Percentiles rank a stretch among this genome's conserved stretches.
Evolutionary conservation across 495 filamentous ascomycete species (phyloP).

Genomic region (Staphylotrichum tortipilum): DNA sequence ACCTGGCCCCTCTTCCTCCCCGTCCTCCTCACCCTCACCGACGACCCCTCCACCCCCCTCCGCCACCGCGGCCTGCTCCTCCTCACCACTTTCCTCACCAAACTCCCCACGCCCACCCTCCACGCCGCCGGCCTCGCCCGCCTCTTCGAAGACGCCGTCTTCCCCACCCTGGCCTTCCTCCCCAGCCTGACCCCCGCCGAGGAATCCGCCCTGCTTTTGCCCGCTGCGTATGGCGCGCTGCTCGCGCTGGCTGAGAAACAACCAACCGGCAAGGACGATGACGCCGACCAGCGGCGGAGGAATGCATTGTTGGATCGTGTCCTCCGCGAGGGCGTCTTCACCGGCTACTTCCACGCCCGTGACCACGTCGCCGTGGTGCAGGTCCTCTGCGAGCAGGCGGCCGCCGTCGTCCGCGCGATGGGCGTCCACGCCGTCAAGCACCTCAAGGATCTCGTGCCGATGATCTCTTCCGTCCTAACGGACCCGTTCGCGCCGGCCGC

Average conservation of each 20-base stretch:
- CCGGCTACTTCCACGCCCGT: slow-evolving; percentile 44
- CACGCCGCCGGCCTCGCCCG: slow-evolving; percentile 62
- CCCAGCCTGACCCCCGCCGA: slow-evolving; percentile 69
- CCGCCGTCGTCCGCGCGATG: slow-evolving; percentile 47
- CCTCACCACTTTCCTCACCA: slow-evolving; percentile 51
- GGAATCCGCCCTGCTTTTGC: slow-evolving; percentile 58
- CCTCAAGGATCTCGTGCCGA: slow-evolving; percentile 61
- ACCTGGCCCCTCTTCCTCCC: slow-evolving; percentile 81
- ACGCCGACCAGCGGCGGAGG: slow-evolving; percentile 12
- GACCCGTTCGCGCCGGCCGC: slow-evolving; percentile 61
- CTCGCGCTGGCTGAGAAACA: slow-evolving; percentile 46
- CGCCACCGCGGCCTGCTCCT: slow-evolving; percentile 55
- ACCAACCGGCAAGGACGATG: slow-evolving; percentile 5
- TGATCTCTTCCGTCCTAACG: slow-evolving; percentile 55
- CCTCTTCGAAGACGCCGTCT: slow-evolving; percentile 72
- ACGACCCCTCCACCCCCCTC: slow-evolving; percentile 51
- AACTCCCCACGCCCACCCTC: slow-evolving; percentile 50
- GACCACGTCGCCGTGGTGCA: slow-evolving; percentile 42
- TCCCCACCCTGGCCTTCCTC: slow-evolving; percentile 63
- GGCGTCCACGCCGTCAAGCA: slow-evolving; percentile 66
- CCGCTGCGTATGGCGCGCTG: slow-evolving; percentile 58
- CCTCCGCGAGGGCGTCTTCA: slow-evolving; percentile 48
- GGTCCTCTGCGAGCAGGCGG: slow-evolving; percentile 51
- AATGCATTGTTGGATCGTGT: slow-evolving; percentile 41
- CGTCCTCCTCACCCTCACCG: slow-evolving; percentile 68